These are phyloP conservation scores for Delphinella strobiligena DNA, from an alignment of 2,329 filamentous ascomycete species.

Conservation along the genomic window DNA sequence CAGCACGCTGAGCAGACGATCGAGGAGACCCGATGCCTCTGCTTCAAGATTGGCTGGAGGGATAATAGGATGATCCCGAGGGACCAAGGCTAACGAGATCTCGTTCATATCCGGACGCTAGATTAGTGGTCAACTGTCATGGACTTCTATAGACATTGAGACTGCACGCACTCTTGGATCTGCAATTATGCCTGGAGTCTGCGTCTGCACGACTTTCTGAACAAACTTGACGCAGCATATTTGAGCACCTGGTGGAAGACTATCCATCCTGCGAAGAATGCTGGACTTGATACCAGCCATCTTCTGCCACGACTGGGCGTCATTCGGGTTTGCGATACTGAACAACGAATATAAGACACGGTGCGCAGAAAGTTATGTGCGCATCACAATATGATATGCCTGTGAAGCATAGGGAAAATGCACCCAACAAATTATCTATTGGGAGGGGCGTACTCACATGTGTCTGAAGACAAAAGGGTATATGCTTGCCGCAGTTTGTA, in stretches of 20 bases:
- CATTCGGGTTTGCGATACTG: constrained; percentile 79
- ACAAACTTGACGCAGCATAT: constrained; percentile 97
- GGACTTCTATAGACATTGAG: constrained; percentile 9
- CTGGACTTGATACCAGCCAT: constrained; percentile 82
- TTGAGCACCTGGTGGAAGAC: constrained; percentile 59
- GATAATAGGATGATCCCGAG: constrained; percentile 69
- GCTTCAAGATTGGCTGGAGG: constrained; percentile 76
- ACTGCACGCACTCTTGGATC: constrained; percentile 63
- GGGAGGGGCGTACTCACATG: constrained; percentile 57
- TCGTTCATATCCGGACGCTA: constrained; percentile 67
- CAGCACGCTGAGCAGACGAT: constrained; percentile 72
- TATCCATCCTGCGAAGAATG: constrained; percentile 82
- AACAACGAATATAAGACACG: constrained; percentile 12
- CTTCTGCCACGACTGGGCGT: constrained; percentile 71
- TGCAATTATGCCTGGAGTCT: constrained; percentile 69
- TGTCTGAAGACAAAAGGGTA: constrained; percentile 87
- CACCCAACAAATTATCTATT: constrained; percentile 3
- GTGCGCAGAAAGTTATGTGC: background rate
- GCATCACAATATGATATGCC: background rate
- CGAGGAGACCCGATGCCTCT: constrained; percentile 80
- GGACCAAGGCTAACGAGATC: constrained; percentile 75
- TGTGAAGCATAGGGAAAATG: too few relatives aligned
- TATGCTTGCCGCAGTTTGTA: constrained; percentile 82
- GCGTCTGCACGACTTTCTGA: constrained; percentile 81
- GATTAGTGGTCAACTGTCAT: constrained; percentile 10